Base-by-base conservation (phyloP, 1,284 basidiomycete species). In the Fomitopsis palustris region DNA sequence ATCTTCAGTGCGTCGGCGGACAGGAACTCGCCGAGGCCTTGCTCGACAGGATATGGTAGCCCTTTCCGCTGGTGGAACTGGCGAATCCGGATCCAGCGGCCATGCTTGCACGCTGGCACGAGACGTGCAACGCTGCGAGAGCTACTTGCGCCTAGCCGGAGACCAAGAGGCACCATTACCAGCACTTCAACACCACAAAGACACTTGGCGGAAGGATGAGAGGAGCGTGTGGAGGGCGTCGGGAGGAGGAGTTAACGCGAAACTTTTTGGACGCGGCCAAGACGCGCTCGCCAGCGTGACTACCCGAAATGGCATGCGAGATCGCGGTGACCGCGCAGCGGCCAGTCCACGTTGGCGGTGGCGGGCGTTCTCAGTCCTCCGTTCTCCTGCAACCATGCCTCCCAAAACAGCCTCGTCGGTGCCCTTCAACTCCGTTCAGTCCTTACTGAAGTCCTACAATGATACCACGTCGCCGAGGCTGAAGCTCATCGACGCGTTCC, bases 401-500 rank as follows among this genome's bases (percentile, higher is more conserved):
- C 65, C 73, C 57, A 76, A 75, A 60, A 52, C 62, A 42, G 54
- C 71, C 41, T 64, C 76, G 39, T 23, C 72, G 41, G 45, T 69
- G 60, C 53, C 71, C 27, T 62, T 67, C 31, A 65, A 76, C 67
- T 78, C 88, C 23, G 67, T 92, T 54, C 70, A 80, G 38, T 81
- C 86, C 17, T 81, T 96, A 45, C 88, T 86, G 81, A 84, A 81
- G 69, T 88, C 93, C 37, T 97, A 98, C 79, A 76, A 78, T 68
- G 80, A 85, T 25, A 82, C 85, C 59, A 96, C 95, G 0, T 82
- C 95, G 5, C 79, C 90, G 63, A 84, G 93, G 29, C 86, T 98
- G 67, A 97, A 98, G 79, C 87, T 97, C 73, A 87, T 98, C 73
- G 96, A 99, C 78, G 81, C 86, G 12, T 98, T 98, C 80, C 81